phyloP scores from a whole-genome alignment of 1,139 yeast genomes.

The Debaryomyces robertsiae region DNA sequence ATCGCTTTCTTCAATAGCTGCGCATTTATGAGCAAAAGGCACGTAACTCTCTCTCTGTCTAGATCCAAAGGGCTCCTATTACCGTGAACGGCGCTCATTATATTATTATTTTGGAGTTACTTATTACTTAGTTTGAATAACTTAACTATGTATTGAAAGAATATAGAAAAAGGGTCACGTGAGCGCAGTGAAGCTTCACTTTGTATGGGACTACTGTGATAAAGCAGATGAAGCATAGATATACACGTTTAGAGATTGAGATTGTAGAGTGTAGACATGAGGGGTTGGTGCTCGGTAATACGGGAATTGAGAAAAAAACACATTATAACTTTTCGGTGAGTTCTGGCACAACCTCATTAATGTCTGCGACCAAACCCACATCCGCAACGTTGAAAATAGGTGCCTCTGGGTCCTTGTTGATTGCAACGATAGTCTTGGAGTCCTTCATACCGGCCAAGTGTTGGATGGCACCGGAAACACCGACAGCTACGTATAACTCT shows the following conservation, averaged over 20 bases:
- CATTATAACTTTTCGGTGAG: slow-evolving; percentile 66
- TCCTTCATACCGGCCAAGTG: slow-evolving; percentile 99
- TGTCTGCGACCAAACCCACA: slow-evolving; percentile 85
- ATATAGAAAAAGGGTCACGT: too few species aligned
- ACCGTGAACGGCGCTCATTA: slow-evolving; percentile 9
- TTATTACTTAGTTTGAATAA: too few species aligned
- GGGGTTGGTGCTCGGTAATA: slow-evolving; percentile 6
- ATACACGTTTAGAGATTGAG: too few species aligned
- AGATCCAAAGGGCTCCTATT: slow-evolving; percentile 14
- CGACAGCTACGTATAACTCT: slow-evolving; percentile 88
- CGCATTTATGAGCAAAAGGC: slow-evolving; percentile 53
- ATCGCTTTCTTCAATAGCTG: slow-evolving; percentile 54
- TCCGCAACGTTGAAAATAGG: slow-evolving; percentile 93
- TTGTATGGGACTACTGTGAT: too few species aligned
- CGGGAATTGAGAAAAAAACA: not conserved
- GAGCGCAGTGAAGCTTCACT: too few species aligned
- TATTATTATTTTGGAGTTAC: not conserved
- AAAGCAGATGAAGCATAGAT: too few species aligned
- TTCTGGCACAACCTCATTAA: slow-evolving; percentile 85
- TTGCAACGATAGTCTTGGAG: slow-evolving; percentile 89
- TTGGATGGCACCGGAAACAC: slow-evolving; percentile 96
- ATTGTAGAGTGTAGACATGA: too few species aligned
- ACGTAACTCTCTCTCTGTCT: slow-evolving; percentile 52
- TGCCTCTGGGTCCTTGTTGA: slow-evolving; percentile 92
- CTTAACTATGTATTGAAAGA: too few species aligned